Conservation (phyloP, 2,329 filamentous ascomycete species). For the Macroventuria anomochaeta region DNA sequence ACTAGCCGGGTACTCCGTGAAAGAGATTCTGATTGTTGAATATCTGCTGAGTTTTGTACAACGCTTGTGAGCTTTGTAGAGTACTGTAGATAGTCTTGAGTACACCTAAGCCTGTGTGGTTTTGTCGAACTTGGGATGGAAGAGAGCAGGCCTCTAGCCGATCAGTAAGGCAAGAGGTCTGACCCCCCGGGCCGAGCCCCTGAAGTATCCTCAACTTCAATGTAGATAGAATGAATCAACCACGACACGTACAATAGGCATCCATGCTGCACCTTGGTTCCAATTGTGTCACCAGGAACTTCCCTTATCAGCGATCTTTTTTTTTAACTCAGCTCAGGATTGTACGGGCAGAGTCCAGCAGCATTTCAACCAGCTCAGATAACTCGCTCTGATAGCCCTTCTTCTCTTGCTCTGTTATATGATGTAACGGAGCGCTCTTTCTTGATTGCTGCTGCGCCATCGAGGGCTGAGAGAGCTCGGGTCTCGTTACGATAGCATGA, state of each 20-base stretch:
- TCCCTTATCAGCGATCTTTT: too few relatives aligned
- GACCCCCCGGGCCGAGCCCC: too few relatives aligned
- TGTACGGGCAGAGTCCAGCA: slow-evolving; percentile 20
- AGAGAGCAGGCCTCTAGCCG: too few relatives aligned
- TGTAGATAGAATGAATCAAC: too few relatives aligned
- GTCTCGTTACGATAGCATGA: slow-evolving; percentile 14
- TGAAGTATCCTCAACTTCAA: too few relatives aligned
- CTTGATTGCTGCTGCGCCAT: slow-evolving; percentile 20
- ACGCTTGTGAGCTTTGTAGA: slow-evolving; percentile 4
- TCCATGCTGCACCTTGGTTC: too few relatives aligned
- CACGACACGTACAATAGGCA: too few relatives aligned
- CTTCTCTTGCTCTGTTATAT: slow-evolving; percentile 17
- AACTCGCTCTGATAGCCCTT: slow-evolving; percentile 13
- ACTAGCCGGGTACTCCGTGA: neutral
- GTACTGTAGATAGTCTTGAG: neutral
- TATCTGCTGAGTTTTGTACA: slow-evolving; percentile 8
- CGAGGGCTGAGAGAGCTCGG: slow-evolving; percentile 10
- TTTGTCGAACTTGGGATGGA: slow-evolving; percentile 8
- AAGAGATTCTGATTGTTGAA: neutral
- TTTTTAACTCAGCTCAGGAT: slow-evolving; percentile 12
- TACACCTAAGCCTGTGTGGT: neutral
- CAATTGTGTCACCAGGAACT: too few relatives aligned
- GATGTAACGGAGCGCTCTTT: slow-evolving; percentile 24
- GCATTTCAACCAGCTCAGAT: slow-evolving; percentile 19
- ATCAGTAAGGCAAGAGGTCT: too few relatives aligned